Evolutionary conservation across 1,139 yeast species (phyloP).

Genomic region (Magnusiomyces ingens): DNA sequence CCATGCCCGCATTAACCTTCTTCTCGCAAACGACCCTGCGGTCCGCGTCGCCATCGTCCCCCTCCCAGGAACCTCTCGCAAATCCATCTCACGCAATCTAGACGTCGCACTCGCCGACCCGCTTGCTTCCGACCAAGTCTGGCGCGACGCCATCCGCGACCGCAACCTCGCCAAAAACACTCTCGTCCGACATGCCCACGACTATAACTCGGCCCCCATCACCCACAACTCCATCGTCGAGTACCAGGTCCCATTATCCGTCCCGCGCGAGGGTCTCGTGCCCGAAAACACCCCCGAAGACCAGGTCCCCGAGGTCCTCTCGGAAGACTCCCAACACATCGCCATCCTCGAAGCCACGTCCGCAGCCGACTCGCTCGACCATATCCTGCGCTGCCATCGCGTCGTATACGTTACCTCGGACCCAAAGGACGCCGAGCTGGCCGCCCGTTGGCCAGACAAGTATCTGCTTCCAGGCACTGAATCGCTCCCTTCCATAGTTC

Average conservation of each 20-base stretch:
- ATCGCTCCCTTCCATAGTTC: neutral
- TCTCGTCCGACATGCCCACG: constrained; percentile 27
- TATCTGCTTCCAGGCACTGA: neutral
- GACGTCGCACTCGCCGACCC: constrained; percentile 34
- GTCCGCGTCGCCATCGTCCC: constrained; percentile 15
- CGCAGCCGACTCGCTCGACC: constrained; percentile 29
- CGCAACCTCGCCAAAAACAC: constrained; percentile 32
- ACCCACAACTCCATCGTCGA: constrained; percentile 34
- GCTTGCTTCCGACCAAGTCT: constrained; percentile 29
- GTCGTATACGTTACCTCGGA: constrained; percentile 22
- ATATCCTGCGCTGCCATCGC: constrained; percentile 27
- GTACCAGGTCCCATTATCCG: constrained; percentile 31
- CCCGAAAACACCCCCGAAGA: neutral
- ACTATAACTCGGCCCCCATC: constrained; percentile 27
- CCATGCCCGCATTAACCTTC: constrained; percentile 22
- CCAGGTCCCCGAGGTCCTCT: neutral
- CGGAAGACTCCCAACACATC: neutral
- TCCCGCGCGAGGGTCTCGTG: constrained; percentile 13
- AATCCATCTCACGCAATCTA: constrained; percentile 25
- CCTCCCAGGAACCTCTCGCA: constrained; percentile 28
- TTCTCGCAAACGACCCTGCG: constrained; percentile 7
- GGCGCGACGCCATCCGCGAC: constrained; percentile 28
- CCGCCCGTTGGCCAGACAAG: constrained; percentile 5
- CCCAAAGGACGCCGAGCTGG: constrained; percentile 5
- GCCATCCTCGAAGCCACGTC: constrained; percentile 30